Evolutionary conservation across 768 basidiomycete genomes (phyloP), one percentile per base, ranked within the genome.

Genomic region (Termitomyces sp.): DNA sequence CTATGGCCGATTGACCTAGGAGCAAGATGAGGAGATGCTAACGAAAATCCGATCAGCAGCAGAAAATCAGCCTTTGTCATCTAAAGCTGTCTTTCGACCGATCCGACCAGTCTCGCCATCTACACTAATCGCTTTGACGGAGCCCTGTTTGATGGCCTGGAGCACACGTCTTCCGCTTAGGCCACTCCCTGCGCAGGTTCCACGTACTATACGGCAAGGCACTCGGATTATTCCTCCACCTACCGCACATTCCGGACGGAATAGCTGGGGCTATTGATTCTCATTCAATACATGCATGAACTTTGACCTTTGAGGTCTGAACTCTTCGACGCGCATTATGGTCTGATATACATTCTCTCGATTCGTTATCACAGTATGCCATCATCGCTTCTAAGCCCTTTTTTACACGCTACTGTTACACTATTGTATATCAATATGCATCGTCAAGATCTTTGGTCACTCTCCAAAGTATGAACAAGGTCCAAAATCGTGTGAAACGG

Each of bases 91-190:
- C 37, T 62, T 56, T 45, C 39, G 57, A 50, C 57, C 60, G 5
- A 61, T 65, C 34, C 66, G 72, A 26, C 70, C 73, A 3, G 66
- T 74, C 41, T 68, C 75, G 10, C 71, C 76, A 0, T 69, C 73
- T 33, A 77, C 76, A 5, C 61, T 79, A 15, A 75, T 77, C 4
- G 76, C 76, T 18, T 68, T 77, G 62, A 75, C 76, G 1, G 77
- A 79, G 45, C 76, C 76, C 3, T 73, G 67, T 55, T 70, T 79
- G 22, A 73, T 79, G 74, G 67, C 67, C 13, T 76, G 75, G 75
- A 73, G 69, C 60, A 47, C 60, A 29, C 48, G 48, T 34, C 26
- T 45, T n/a, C 60, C 58, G 8, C 49, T 46, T 2, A 26, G 10
- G 9, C 31, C 50, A 22, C 24, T 36, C 4, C 36, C 50, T 16